Conservation (phyloP, 139 green algal species). For the Eudorina sp. region DNA sequence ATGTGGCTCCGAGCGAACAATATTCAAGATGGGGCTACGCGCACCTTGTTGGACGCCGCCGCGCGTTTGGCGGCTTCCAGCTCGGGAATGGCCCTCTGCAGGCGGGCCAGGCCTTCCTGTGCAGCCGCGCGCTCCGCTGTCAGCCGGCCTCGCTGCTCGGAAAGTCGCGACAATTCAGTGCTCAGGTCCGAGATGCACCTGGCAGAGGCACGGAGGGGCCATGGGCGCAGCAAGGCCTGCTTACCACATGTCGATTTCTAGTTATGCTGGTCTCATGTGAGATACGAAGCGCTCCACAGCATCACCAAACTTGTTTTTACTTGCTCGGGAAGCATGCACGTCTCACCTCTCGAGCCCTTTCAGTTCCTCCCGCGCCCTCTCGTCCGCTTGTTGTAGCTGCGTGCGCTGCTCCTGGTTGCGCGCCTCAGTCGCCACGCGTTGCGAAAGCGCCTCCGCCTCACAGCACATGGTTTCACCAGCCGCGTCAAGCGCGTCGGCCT, state of each 20-base stretch:
- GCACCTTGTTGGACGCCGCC: slow-evolving; percentile 63
- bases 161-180: not conserved
- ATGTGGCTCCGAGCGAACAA: too few species aligned
- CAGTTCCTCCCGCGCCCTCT: slow-evolving; percentile 2
- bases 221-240: too few species aligned
- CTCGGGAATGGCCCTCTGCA: slow-evolving; percentile 56
- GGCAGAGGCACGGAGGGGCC: not conserved
- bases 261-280: too few species aligned
- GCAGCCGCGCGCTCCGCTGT: not conserved
- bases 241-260: too few species aligned
- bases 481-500: slow-evolving; percentile 21
- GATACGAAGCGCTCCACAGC: too few species aligned
- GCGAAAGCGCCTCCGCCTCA: not conserved
- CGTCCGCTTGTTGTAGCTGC: slow-evolving; percentile 5
- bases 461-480: slow-evolving; percentile 5
- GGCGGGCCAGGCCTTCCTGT: not conserved
- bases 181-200: slow-evolving; percentile 7
- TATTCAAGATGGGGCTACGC: not conserved
- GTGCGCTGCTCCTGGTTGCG: slow-evolving; percentile 1
- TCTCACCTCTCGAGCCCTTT: slow-evolving; percentile 10
- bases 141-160: not conserved
- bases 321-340: too few species aligned
- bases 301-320: too few species aligned
- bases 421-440: not conserved
- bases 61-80: slow-evolving; percentile 74